Percentiles rank a stretch among this genome's conserved stretches.
Evolutionary conservation across 345 rosid species (phyloP).

Genomic region (Psidium guajava): DNA sequence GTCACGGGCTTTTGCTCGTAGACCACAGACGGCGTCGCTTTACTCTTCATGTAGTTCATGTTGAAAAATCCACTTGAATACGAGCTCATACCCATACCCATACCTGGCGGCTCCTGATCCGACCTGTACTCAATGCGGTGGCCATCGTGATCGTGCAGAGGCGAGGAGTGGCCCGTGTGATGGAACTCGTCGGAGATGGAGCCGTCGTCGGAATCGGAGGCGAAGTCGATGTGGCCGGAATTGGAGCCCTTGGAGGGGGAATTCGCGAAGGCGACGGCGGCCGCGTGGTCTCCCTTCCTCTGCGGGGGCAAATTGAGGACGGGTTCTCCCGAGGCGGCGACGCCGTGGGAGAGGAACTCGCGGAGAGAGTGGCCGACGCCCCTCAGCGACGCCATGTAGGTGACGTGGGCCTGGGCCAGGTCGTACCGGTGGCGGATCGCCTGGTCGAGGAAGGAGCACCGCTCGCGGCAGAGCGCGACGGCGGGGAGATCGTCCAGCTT

Average conservation of each 20-base stretch:
- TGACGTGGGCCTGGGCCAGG: conserved; percentile 66
- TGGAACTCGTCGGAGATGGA: conserved; percentile 6
- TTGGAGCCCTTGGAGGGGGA: conserved; percentile 17
- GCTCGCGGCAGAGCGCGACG: conserved; percentile 77
- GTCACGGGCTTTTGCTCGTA: conserved; percentile 53
- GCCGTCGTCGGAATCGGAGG: conserved; percentile 43
- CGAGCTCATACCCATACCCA: not conserved
- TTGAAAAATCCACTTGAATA: conserved; percentile 32
- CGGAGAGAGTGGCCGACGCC: conserved; percentile 43
- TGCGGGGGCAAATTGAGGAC: conserved; percentile 28
- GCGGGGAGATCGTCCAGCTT: conserved; percentile 95
- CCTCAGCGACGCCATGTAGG: conserved; percentile 44
- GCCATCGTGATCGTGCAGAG: conserved; percentile 22
- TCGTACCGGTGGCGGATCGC: conserved; percentile 68
- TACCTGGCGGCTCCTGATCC: not conserved
- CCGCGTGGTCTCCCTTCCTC: conserved; percentile 23
- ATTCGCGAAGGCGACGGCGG: conserved; percentile 5
- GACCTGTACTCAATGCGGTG: conserved; percentile 6
- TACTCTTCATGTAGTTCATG: conserved; percentile 75
- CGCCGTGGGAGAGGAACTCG: conserved; percentile 23
- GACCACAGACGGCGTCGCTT: conserved; percentile 42
- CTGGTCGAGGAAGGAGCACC: conserved; percentile 54
- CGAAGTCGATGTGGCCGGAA: conserved; percentile 59
- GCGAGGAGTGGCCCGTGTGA: conserved; percentile 18
- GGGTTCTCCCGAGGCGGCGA: conserved; percentile 9